phyloP scores from a whole-genome alignment of 2,329 filamentous ascomycete species.

The Penicillium sclerotigenum region DNA sequence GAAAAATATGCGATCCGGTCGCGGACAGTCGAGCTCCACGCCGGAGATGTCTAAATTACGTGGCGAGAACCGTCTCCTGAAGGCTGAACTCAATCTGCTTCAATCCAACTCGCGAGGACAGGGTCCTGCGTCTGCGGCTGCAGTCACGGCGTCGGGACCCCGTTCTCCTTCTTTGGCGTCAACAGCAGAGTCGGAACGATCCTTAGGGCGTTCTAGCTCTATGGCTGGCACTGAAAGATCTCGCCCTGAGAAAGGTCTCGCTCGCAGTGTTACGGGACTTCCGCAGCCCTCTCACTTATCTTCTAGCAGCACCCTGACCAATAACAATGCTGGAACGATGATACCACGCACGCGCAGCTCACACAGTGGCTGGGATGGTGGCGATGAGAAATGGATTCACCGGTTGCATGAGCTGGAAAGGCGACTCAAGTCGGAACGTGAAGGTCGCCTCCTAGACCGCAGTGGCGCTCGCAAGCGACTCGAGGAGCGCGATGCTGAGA shows the following conservation, averaged over 20 bases:
- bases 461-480: constrained; percentile 76
- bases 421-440: constrained; percentile 83
- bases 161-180: constrained; percentile 25
- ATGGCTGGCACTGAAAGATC: constrained; percentile 44
- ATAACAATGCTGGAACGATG: constrained; percentile 29
- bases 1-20: constrained; percentile 53
- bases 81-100: constrained; percentile 65
- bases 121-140: constrained; percentile 46
- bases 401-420: constrained; percentile 82
- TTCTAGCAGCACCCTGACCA: constrained; percentile 32
- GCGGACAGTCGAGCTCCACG: constrained; percentile 33
- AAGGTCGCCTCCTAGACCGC: constrained; percentile 79
- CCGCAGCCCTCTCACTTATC: constrained; percentile 36
- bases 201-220: constrained; percentile 55
- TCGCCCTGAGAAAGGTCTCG: constrained; percentile 29
- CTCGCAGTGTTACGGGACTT: constrained; percentile 33
- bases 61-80: constrained; percentile 58
- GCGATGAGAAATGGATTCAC: constrained; percentile 75
- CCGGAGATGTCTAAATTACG: constrained; percentile 59
- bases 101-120: constrained; percentile 60
- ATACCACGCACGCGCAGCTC: constrained; percentile 25
- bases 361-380: constrained; percentile 39
- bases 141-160: constrained; percentile 21
- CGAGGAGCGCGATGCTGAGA: constrained; percentile 71
- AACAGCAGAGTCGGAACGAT: constrained; percentile 33